Conservation (phyloP, 768 basidiomycete genomes). For the Podaxis sp. region DNA sequence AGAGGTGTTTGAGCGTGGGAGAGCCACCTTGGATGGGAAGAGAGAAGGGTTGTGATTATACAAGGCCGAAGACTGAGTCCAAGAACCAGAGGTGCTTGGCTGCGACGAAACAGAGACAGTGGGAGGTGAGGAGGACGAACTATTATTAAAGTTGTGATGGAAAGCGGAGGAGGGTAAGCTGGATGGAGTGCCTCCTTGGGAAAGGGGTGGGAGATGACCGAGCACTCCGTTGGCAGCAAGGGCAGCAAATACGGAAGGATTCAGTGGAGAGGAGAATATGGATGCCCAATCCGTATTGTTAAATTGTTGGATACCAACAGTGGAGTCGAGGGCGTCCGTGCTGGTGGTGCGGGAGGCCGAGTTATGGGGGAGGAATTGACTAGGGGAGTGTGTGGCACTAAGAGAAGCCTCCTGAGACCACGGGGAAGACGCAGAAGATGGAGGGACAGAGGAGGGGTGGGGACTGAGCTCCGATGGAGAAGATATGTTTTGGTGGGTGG, state of each 20-base stretch:
- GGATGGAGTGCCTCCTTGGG: conserved; percentile 24
- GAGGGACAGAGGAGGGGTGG: conserved; percentile 29
- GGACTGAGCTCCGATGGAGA: conserved; percentile 24
- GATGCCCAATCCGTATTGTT: conserved; percentile 47
- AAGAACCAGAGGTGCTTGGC: conserved; percentile 24
- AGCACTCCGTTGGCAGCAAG: conserved; percentile 62
- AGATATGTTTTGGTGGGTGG: conserved; percentile 19
- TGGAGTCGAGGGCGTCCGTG: conserved; percentile 15
- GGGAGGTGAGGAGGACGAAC: conserved; percentile 16
- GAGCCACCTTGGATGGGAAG: conserved; percentile 25
- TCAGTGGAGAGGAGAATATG: conserved; percentile 60
- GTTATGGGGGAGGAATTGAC: conserved; percentile 16
- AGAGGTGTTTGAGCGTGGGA: conserved; percentile 30
- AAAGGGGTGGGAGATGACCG: conserved; percentile 31
- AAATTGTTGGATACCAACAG: conserved; percentile 21
- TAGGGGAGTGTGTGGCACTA: conserved; percentile 3
- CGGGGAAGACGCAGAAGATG: conserved; percentile 30
- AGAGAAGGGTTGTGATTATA: conserved; percentile 19
- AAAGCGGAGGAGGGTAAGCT: conserved; percentile 35
- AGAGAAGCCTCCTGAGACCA: conserved; percentile 31
- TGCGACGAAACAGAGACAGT: conserved; percentile 21
- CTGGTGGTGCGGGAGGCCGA: conserved; percentile 13
- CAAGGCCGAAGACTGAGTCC: conserved; percentile 27
- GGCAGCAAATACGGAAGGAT: conserved; percentile 58
- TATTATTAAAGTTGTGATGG: neutral